These are phyloP conservation scores for Scheffersomyces illinoinensis DNA, from an alignment of 1,139 yeast species.

Conservation along the genomic window DNA sequence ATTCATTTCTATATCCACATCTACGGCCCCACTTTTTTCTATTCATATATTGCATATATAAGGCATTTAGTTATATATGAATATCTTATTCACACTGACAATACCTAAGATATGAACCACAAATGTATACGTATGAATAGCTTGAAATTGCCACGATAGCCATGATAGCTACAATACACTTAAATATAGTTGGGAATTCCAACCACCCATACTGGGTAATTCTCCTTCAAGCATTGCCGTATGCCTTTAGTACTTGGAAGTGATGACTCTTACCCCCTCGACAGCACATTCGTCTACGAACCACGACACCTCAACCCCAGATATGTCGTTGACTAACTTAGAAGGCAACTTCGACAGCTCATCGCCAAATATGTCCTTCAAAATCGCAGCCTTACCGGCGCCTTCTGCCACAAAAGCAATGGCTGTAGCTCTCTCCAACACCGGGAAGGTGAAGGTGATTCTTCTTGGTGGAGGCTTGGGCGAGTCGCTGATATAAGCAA, in stretches of 20 bases:
- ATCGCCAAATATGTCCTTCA: conserved; percentile 69
- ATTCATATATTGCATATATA: too few relatives aligned
- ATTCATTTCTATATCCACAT: too few relatives aligned
- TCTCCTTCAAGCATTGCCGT: too few relatives aligned
- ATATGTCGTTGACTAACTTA: conserved; percentile 62
- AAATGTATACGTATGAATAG: too few relatives aligned
- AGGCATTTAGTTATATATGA: too few relatives aligned
- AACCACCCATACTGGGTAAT: not conserved
- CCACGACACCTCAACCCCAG: conserved; percentile 63
- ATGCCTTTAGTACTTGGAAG: conserved; percentile 41
- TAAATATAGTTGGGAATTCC: not conserved
- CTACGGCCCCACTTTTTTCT: too few relatives aligned
- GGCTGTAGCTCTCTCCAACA: conserved; percentile 51
- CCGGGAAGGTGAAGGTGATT: conserved; percentile 70
- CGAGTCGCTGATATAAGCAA: conserved; percentile 55
- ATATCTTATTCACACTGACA: too few relatives aligned
- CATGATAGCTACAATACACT: too few relatives aligned
- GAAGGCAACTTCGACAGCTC: conserved; percentile 59
- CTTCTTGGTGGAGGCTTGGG: conserved; percentile 82
- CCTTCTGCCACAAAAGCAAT: conserved; percentile 91
- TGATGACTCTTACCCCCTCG: conserved; percentile 52
- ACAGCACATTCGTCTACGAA: conserved; percentile 78
- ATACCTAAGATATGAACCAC: too few relatives aligned
- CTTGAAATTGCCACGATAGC: too few relatives aligned
- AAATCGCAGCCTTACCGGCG: conserved; percentile 72